Base-by-base conservation (phyloP, 768 basidiomycete genomes). In the Rhodocollybia butyracea region DNA sequence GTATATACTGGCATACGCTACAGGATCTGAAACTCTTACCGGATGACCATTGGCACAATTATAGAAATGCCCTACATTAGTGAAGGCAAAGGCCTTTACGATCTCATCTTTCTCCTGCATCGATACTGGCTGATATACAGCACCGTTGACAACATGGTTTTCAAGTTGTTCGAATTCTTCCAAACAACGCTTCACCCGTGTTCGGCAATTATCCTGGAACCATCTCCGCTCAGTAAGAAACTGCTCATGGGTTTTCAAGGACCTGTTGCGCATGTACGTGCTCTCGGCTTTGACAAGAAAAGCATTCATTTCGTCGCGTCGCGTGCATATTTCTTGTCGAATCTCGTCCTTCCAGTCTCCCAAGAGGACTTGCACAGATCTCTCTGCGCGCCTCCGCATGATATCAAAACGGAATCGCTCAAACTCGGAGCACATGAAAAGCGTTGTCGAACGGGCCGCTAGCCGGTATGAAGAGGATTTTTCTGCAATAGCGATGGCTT, bases 1-100 rank as follows among this genome's bases (percentile, higher is more conserved):
- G n/a, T n/a, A 24, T 17, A 47, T 24, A 24, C 15, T 15, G 26
- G 26, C 21, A 22, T 7, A 29, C 11, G 26, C 29, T 13, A 47
- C 13, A n/a, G 34, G 34, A 36, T 8, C 8, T 8, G 34, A 36
- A 36, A 36, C 10, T 6, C 13, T 50, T 2, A 83, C 78, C 0
- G 77, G 72, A 59, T 88, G 86, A 0, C 86, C 86, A 47, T 86
- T 85, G 0, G 69, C 74, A 54, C 81, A 83, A 17, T 72, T 75
- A 54, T 77, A 80, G 56, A 74, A 80, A 60, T 80, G 79, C 0
- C 77, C 51, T 50, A 38, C 54, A 66, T 10, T 40, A 24, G 51
- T 34, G 57, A 84, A 85, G 22, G 66, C 52, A n/a, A 85, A 63
- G 0, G 78, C 78, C 41, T 72, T 73, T 32, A 86, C 73, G 29